phyloP scores from a whole-genome alignment of 805 yeast genomes.

The Lipomyces chichibuensis region DNA sequence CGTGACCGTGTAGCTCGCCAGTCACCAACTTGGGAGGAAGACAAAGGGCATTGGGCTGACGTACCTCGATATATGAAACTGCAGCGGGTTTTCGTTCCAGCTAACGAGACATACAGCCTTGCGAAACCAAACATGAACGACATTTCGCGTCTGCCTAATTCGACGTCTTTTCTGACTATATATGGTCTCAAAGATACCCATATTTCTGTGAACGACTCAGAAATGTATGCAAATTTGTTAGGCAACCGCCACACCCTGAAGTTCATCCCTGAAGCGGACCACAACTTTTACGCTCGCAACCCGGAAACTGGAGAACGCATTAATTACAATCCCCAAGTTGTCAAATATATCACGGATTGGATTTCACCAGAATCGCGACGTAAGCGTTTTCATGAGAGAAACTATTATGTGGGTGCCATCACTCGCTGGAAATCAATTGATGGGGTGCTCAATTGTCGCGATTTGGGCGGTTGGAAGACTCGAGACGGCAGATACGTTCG shows the following conservation, averaged over 20 bases:
- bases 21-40: slow-evolving; percentile 47
- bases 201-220: slow-evolving; percentile 66
- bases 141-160: slow-evolving; percentile 50
- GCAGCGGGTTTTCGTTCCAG: slow-evolving; percentile 49
- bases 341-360: slow-evolving; percentile 54
- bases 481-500: slow-evolving; percentile 46
- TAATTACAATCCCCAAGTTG: slow-evolving; percentile 63
- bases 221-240: slow-evolving; percentile 60
- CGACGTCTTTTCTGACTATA: slow-evolving; percentile 62
- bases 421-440: slow-evolving; percentile 66
- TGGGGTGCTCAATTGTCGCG: slow-evolving; percentile 75
- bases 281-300: slow-evolving; percentile 67
- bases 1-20: slow-evolving; percentile 46
- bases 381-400: slow-evolving; percentile 51
- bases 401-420: neutral
- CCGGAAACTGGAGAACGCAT: slow-evolving; percentile 43
- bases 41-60: slow-evolving; percentile 49
- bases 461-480: slow-evolving; percentile 72
- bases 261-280: slow-evolving; percentile 73
- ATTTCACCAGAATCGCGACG: slow-evolving; percentile 52
- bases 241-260: slow-evolving; percentile 58
- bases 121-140: slow-evolving; percentile 52
- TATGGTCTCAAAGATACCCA: slow-evolving; percentile 72
- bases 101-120: slow-evolving; percentile 56
- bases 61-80: slow-evolving; percentile 58